Evolutionary conservation across 495 filamentous ascomycete genomes (phyloP), one percentile per base, ranked within the genome.

Genomic region (Sabuloglossum arenarium): DNA sequence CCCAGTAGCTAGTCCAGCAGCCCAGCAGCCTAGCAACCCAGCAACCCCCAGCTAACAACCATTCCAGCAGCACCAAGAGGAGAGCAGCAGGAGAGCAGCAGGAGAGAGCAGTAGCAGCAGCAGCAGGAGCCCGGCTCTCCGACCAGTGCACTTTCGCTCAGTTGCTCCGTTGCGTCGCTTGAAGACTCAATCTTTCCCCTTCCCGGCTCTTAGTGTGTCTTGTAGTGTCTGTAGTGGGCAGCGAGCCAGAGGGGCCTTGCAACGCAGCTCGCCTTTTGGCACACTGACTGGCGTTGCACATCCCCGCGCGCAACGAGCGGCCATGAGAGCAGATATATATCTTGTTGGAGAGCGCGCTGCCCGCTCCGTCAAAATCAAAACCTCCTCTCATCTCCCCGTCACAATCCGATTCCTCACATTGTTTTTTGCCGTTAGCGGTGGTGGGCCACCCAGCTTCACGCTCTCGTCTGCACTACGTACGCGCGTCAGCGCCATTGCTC

Each of bases 361-460:
- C 45, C 8, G 25, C 45, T 49, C 45, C 45, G 45, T 28, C 21
- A 28, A 49, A 28, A 24, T 49, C 25, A 28, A 24, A 49, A 24
- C 5, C 21, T n/a, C 21, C 8, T 16, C 45, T 4, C 45, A 10
- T 3, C 10, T 16, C 45, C 3, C 25, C 45, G 45, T 49, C 45
- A 49, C 45, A 49, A 49, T 49, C 45, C 45, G 45, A 49, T 49
- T 28, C 45, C 45, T 49, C 45, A 49, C 45, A 49, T 49, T 49
- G 34, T 39, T 39, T 39, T n/a, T 39, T 16, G 6, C 12, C 16
- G 34, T 12, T 39, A 12, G 12, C 16, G 34, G 34, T 11, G 34
- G 34, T 16, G 34, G 34, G 34, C 5, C 34, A 8, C 6, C 34
- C 5, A 12, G 6, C 34, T 39, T 12, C 34, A 39, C 16, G 6